Evolutionary conservation across 441 rosid genomes (phyloP).

Genomic region (California macrophylla): DNA sequence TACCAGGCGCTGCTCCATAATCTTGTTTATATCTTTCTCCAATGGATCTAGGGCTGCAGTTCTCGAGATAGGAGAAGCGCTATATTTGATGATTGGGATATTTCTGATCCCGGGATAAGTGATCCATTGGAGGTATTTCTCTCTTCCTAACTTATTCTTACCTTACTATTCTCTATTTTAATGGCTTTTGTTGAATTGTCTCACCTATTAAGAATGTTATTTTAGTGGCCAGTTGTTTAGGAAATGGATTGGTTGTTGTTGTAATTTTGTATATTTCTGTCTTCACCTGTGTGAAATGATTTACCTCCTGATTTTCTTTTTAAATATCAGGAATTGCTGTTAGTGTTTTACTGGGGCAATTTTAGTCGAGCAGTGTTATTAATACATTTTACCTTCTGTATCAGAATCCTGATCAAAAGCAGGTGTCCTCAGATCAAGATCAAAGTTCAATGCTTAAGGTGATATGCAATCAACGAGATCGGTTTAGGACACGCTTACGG

Average conservation of each 20-base stretch:
- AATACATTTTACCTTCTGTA: constrained; percentile 14
- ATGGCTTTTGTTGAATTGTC: background rate
- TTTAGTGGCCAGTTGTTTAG: background rate
- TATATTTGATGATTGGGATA: constrained; percentile 84
- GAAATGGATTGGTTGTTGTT: background rate
- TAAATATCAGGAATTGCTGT: background rate
- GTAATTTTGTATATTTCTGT: background rate
- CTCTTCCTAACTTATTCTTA: background rate
- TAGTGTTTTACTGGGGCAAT: background rate
- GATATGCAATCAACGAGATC: constrained; percentile 90
- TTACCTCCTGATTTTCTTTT: background rate
- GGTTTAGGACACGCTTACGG: constrained; percentile 71
- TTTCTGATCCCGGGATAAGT: constrained; percentile 57
- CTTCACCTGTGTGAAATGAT: background rate
- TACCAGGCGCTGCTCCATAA: background rate
- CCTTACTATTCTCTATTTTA: background rate
- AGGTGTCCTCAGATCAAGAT: constrained; percentile 72
- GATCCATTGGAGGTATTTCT: constrained; percentile 28
- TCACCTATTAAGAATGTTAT: background rate
- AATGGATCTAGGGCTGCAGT: constrained; percentile 65
- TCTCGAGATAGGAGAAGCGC: constrained; percentile 46
- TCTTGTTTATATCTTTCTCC: constrained; percentile 11
- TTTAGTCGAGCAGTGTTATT: background rate
- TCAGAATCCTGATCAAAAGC: constrained; percentile 65
- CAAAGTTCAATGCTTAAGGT: constrained; percentile 97